These are phyloP conservation scores for Vachellia collinsii DNA, from an alignment of 306 rosid species.

Conservation along the genomic window DNA sequence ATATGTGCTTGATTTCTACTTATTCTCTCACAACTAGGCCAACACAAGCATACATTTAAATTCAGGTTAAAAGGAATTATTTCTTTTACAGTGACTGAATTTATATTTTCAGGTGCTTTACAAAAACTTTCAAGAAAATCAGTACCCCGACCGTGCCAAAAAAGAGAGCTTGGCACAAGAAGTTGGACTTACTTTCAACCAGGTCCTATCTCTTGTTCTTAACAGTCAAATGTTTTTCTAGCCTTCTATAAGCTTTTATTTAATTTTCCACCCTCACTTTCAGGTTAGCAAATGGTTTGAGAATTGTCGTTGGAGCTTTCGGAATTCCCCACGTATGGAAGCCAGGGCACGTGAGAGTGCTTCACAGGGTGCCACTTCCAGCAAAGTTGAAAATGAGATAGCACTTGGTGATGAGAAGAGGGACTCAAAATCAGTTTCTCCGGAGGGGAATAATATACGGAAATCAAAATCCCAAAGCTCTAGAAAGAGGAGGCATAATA, in stretches of 20 bases:
- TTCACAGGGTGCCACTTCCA: conserved; percentile 35
- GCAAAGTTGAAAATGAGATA: conserved; percentile 37
- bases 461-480: conserved; percentile 44
- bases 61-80: neutral
- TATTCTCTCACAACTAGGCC: neutral
- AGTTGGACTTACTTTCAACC: conserved; percentile 64
- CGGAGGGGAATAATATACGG: conserved; percentile 38
- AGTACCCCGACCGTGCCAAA: conserved; percentile 72
- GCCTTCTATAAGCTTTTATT: conserved; percentile 2
- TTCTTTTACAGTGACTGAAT: conserved; percentile 17
- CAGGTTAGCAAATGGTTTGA: conserved; percentile 97
- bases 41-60: conserved; percentile 1
- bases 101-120: conserved; percentile 66
- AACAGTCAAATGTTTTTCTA: conserved; percentile 9
- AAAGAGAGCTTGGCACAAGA: conserved; percentile 86
- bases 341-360: conserved; percentile 43
- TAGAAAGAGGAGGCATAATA: conserved; percentile 65
- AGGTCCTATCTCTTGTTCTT: conserved; percentile 57
- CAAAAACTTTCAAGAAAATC: conserved; percentile 78
- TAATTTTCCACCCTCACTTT: neutral
- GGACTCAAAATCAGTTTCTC: conserved; percentile 32
- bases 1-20: neutral
- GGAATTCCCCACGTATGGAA: conserved; percentile 47
- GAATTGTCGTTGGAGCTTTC: conserved; percentile 77
- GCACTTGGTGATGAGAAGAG: conserved; percentile 32